Base-by-base conservation (phyloP, 805 yeast species). In the Saturnispora diversa region DNA sequence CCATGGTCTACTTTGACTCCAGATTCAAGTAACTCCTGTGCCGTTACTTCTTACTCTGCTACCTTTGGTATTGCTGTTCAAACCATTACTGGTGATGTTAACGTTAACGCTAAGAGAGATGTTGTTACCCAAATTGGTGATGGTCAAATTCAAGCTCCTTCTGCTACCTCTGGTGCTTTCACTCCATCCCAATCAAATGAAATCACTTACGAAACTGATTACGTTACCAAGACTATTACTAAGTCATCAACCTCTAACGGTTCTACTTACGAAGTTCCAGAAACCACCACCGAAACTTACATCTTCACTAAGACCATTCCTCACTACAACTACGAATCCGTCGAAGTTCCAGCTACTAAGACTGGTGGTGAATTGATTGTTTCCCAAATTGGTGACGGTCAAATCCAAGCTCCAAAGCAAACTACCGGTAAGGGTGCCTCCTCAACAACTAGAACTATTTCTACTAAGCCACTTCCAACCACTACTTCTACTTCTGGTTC, bases 1-100 rank as follows among this genome's bases (percentile, higher is more conserved):
- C 77, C 80, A 52, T 81, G 83, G 83, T 61, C 81, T 40, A 77
- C 86, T 41, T 69, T 82, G 60, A 80, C 87, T 28, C 88, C 92
- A 50, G 28, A 40, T 17, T 43, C 60, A 31, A 73, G 72, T 35
- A 68, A 69, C 45, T 49, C 74, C 13, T 49, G 53, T 49, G 81
- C 77, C 44, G 49, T 66, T 37, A 76, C 84, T 40, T 74, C 72
- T 48, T 77, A 74, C 67, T 44, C 72, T 31, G 59, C 64, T 36
- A n/a, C 37, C 17, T 82, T 82, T 53, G 92, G 88, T 66, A 80
- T 83, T 54, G 83, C 83, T 44, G 75, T 82, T 47, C 63, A 67
- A 43, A 71, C 83, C 30, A 51, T 75, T 35, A 44, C 68, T n/a
- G 51, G 65, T 32, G 53, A 64, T 10, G 53, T 66, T 35, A 50